Evolutionary conservation across 805 yeast genomes (phyloP), one percentile per base, ranked within the genome.

Genomic region (Saturnispora halmiae): DNA sequence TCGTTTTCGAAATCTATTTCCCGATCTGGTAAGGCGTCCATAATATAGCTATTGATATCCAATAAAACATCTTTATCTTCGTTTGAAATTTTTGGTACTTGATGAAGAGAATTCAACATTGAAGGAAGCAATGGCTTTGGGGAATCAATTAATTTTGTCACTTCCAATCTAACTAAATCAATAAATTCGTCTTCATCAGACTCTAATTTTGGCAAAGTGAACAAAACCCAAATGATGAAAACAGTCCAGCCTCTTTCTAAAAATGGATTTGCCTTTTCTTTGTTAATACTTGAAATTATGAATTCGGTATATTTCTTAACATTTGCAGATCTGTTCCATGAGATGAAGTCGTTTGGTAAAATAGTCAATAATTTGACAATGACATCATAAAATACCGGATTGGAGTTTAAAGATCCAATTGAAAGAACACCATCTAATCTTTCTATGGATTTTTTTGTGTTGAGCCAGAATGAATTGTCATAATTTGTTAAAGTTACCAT

Each of bases 321-420:
- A 5, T 40, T 43, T 1, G 38, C 33, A 11, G 19, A 18, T 14
- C 49, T 36, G 20, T 34, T 34, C 31, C 46, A 30, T 4, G 46
- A 38, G 8, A 51, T 10, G 18, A 54, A 43, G 1, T 51, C 55
- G 2, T 34, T 5, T 3, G 64, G 63, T 13, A 59, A 39, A 2
- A 38, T 26, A 1, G 38, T 31, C 1, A 59, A 26, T 7, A 59
- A 36, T 1, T 43, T 27, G 3, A 20, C 34, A 1, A 59, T 31
- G 6, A 51, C 33, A 14, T 49, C 48, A 48, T 73, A 82, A 51
- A 75, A 79, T 0, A 60, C 47, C 0, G 77, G 70, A 22, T 65
- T 61, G 38, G 82, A 75, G 37, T 65, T 66, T 35, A 78, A 64
- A 2, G 75, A 72, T 0, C 86, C 82, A 11, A 75, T 46, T 10